phyloP scores from a whole-genome alignment of 2,329 filamentous ascomycete genomes.

The Botrytis porri region DNA sequence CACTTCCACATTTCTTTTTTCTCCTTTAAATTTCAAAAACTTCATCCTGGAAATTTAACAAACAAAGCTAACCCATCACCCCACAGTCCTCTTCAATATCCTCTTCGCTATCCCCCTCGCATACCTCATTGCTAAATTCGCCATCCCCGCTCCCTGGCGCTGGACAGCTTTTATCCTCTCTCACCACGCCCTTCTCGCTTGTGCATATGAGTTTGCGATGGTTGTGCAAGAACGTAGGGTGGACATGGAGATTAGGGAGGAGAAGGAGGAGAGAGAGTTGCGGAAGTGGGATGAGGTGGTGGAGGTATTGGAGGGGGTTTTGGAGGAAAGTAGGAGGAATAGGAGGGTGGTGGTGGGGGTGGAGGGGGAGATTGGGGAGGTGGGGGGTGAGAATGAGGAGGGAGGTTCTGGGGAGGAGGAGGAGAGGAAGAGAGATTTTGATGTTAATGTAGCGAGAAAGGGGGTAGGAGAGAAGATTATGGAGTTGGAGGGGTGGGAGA shows the following conservation, averaged over 20 bases:
- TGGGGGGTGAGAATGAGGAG: not conserved
- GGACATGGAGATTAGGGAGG: conserved; percentile 7
- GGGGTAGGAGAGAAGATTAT: not conserved
- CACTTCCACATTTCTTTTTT: not conserved
- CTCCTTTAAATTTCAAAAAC: too few species aligned
- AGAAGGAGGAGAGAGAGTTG: conserved; percentile 18
- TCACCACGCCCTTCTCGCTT: not conserved
- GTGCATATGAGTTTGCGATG: not conserved
- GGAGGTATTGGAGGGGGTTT: conserved; percentile 1
- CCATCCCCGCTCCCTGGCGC: not conserved
- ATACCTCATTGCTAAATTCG: conserved; percentile 13
- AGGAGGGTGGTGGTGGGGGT: not conserved
- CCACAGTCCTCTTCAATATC: conserved; percentile 23
- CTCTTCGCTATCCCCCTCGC: conserved; percentile 22
- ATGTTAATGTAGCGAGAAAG: too few species aligned
- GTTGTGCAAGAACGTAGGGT: conserved; percentile 6
- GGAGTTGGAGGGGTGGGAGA: not conserved
- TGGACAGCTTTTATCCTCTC: not conserved
- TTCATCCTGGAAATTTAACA: not conserved
- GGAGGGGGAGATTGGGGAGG: not conserved
- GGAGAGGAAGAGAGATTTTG: not conserved
- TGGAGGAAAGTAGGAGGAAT: not conserved
- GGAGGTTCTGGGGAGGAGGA: not conserved
- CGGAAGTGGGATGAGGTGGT: conserved; percentile 22
- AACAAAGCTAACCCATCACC: not conserved